Percentiles rank a stretch among this genome's conserved stretches.
These are phyloP conservation scores for Beauveria brongniartii DNA, from an alignment of 2,329 filamentous ascomycete species.

Conservation along the genomic window DNA sequence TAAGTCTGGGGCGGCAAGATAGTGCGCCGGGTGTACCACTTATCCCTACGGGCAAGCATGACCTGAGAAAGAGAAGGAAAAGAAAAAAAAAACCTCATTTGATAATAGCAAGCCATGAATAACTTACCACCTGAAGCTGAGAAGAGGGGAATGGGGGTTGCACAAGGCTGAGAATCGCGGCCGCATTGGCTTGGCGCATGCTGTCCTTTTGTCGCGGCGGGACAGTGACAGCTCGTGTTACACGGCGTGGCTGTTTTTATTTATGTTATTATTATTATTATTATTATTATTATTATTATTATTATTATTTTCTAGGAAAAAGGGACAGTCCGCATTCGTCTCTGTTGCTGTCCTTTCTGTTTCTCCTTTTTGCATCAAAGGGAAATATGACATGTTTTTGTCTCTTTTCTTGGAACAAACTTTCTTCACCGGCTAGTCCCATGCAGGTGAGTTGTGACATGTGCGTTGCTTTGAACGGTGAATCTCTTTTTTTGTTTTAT, in stretches of 20 bases:
- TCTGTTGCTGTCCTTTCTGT: too few relatives aligned
- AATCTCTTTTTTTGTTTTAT: background rate
- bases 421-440: background rate
- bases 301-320: background rate
- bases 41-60: too few relatives aligned
- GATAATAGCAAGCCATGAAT: too few relatives aligned
- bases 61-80: too few relatives aligned
- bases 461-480: background rate
- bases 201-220: too few relatives aligned
- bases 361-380: background rate
- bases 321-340: too few relatives aligned
- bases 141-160: background rate
- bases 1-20: too few relatives aligned
- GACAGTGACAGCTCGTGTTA: conserved; percentile 3
- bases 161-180: background rate
- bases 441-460: conserved; percentile 5
- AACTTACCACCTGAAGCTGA: too few relatives aligned
- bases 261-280: too few relatives aligned
- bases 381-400: background rate
- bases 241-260: background rate
- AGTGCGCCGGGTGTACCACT: too few relatives aligned
- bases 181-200: background rate
- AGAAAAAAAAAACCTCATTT: too few relatives aligned
- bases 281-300: background rate
- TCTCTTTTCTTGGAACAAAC: too few relatives aligned